phyloP scores from a whole-genome alignment of 371 early-diverging fungal species.

The Zancudomyces culisetae region DNA sequence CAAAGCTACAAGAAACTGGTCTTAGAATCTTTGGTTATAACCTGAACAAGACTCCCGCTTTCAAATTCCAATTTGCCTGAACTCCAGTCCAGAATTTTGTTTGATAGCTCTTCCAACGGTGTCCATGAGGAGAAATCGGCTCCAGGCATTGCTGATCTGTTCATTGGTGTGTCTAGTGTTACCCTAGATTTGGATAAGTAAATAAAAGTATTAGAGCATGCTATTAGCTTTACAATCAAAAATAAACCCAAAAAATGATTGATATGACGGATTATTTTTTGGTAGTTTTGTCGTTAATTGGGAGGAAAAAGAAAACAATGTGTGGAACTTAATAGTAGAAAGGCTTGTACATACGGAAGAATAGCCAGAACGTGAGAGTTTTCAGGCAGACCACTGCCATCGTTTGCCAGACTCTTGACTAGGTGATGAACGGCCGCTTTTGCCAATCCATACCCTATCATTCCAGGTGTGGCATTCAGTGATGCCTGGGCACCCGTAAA shows the following conservation, averaged over 20 bases:
- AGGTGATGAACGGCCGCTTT: constrained; percentile 90
- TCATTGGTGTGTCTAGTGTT: constrained; percentile 84
- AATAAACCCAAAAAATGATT: no score
- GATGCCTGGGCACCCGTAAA: constrained; percentile 75
- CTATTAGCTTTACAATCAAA: not conserved
- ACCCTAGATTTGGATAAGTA: constrained; percentile 30
- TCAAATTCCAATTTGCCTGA: not conserved
- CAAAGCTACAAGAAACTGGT: no score
- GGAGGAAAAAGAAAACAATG: not conserved
- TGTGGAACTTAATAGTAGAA: not conserved
- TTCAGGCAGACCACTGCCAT: constrained; percentile 55
- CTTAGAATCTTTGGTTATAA: constrained; percentile 3
- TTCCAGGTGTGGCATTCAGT: constrained; percentile 54
- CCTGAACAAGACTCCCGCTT: constrained; percentile 1
- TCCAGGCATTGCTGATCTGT: constrained; percentile 70
- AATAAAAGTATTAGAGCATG: constrained; percentile 13
- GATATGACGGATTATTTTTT: no score
- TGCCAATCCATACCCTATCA: constrained; percentile 89
- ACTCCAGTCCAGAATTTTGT: constrained; percentile 8
- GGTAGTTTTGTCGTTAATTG: no score
- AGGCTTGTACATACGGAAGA: constrained; percentile 28
- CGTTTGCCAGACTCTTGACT: constrained; percentile 50
- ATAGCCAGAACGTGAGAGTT: constrained; percentile 49
- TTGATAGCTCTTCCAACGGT: constrained; percentile 50
- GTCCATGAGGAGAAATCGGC: constrained; percentile 83